A percentile compares a stretch with the other conserved stretches of the same genome.
Evolutionary conservation across 257 asterid genomes (phyloP).

Genomic region (Primulina eburnea): DNA sequence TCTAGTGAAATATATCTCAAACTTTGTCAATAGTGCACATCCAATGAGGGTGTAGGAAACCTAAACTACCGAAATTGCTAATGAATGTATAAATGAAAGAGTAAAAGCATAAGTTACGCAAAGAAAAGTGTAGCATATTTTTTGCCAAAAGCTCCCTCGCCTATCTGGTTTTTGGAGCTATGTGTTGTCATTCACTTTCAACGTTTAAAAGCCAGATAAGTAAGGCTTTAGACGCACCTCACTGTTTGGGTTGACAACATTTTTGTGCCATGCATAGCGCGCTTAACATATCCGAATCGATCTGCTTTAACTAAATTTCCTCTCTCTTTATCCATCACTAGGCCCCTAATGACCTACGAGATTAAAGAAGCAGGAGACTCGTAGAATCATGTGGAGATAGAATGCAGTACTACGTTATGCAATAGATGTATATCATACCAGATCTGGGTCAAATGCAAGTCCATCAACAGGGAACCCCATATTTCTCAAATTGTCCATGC

Average conservation of each 20-base stretch:
- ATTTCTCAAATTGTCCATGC: slow-evolving; percentile 68
- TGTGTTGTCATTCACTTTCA: slow-evolving; percentile 19
- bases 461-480: slow-evolving; percentile 93
- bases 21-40: not conserved
- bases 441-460: slow-evolving; percentile 82
- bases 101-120: slow-evolving; percentile 3
- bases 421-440: slow-evolving; percentile 42
- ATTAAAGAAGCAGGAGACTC: slow-evolving; percentile 19
- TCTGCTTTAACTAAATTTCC: slow-evolving; percentile 89
- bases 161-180: slow-evolving; percentile 15
- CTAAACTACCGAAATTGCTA: slow-evolving; percentile 16
- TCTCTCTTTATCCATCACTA: slow-evolving; percentile 82
- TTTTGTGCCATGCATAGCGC: slow-evolving; percentile 87
- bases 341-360: slow-evolving; percentile 79
- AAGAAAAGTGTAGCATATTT: not conserved
- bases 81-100: not conserved
- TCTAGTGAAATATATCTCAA: slow-evolving; percentile 22
- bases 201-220: slow-evolving; percentile 21
- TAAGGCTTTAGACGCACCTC: slow-evolving; percentile 47
- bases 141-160: slow-evolving; percentile 3
- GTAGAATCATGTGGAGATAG: slow-evolving; percentile 5
- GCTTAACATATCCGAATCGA: slow-evolving; percentile 78
- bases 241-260: slow-evolving; percentile 77
- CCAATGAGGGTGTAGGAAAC: slow-evolving; percentile 18
- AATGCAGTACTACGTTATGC: slow-evolving; percentile 4